Percentiles rank a stretch among this genome's conserved stretches.
Evolutionary conservation across 2,329 filamentous ascomycete species (phyloP).

Genomic region (Myriosclerotinia scirpicola): DNA sequence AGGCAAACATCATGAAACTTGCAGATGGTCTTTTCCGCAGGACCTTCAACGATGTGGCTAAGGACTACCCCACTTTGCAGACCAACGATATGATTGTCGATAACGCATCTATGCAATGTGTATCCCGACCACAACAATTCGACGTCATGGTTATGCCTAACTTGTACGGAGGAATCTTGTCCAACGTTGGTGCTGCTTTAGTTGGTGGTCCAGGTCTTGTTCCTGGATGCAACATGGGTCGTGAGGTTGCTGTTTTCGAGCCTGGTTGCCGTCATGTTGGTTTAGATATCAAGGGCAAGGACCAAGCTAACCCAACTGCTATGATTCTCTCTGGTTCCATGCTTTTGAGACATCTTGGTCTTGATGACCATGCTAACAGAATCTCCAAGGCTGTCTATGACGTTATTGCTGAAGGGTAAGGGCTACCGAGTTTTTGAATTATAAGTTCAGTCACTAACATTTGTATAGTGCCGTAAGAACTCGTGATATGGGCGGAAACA

Average conservation of each 20-base stretch:
- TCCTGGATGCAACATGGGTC: conserved; percentile 98
- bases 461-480: conserved; percentile 73
- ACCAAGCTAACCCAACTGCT: conserved; percentile 97
- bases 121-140: conserved; percentile 94
- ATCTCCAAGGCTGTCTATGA: conserved; percentile 83
- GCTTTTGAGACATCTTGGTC: conserved; percentile 94
- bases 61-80: conserved; percentile 94
- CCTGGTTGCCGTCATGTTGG: conserved; percentile 98
- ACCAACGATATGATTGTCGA: conserved; percentile 99
- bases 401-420: conserved; percentile 86
- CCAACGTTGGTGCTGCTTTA: conserved; percentile 96
- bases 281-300: conserved; percentile 99
- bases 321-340: conserved; percentile 94
- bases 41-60: conserved; percentile 89
- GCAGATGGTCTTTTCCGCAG: conserved; percentile 98
- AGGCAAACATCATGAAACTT: conserved; percentile 99
- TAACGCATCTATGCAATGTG: conserved; percentile 99
- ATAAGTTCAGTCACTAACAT: conserved; percentile 37
- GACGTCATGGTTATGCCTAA: conserved; percentile 99
- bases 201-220: conserved; percentile 97
- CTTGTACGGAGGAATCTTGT: conserved; percentile 96
- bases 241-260: conserved; percentile 97
- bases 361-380: conserved; percentile 97
- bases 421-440: conserved; percentile 32
- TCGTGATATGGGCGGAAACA: conserved; percentile 90